Conservation (phyloP, 768 basidiomycete genomes). For the Rhodotorula kratochvilovae region DNA sequence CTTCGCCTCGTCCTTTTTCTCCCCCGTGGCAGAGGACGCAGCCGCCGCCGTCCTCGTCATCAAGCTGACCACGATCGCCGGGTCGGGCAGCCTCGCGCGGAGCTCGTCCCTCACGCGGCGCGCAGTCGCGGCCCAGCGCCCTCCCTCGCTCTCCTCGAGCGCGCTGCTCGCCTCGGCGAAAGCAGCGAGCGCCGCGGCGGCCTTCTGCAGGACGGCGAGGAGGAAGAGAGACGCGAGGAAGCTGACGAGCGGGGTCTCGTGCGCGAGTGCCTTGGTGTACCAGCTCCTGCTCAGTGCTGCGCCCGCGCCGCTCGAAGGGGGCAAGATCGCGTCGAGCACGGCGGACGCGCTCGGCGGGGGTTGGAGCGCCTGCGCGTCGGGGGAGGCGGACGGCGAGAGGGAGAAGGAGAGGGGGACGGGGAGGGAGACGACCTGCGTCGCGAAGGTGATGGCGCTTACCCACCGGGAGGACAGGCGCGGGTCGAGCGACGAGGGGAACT, state of each 20-base stretch:
- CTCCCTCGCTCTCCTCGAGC: constrained; percentile 63
- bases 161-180: constrained; percentile 54
- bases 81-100: constrained; percentile 65
- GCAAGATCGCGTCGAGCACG: constrained; percentile 74
- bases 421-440: constrained; percentile 70
- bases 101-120: constrained; percentile 66
- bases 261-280: constrained; percentile 76
- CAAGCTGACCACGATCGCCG: constrained; percentile 77
- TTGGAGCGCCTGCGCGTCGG: constrained; percentile 55
- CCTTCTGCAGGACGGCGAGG: constrained; percentile 70
- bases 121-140: constrained; percentile 57
- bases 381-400: constrained; percentile 18
- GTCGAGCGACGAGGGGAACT: constrained; percentile 56
- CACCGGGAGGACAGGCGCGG: constrained; percentile 83
- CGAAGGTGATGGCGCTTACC: constrained; percentile 82
- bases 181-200: constrained; percentile 54
- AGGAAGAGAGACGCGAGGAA: constrained; percentile 77
- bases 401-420: constrained; percentile 51
- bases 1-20: background rate
- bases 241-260: constrained; percentile 68
- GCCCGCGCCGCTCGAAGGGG: constrained; percentile 49
- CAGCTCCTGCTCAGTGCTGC: constrained; percentile 58
- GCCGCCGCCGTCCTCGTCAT: constrained; percentile 35
- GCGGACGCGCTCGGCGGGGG: constrained; percentile 67
- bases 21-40: background rate